A percentile compares a stretch with the other conserved stretches of the same genome.
Conservation (phyloP, 495 filamentous ascomycete species). For the Echria macrotheca region DNA sequence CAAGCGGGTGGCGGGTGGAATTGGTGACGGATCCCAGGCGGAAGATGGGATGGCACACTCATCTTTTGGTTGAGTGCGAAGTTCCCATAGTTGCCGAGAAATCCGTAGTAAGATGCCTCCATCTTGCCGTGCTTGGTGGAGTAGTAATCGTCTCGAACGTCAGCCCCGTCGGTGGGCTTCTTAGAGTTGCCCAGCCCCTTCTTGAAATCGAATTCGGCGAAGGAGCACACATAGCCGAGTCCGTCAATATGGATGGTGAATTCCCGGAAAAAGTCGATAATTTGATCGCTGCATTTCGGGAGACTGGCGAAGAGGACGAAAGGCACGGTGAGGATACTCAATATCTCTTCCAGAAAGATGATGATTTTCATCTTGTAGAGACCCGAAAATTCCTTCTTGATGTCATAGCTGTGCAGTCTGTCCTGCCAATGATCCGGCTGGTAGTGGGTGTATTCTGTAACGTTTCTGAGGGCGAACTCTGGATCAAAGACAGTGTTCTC, state of each 20-base stretch:
- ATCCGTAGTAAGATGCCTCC: conserved; percentile 89
- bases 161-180: conserved; percentile 33
- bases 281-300: conserved; percentile 82
- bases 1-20: conserved; percentile 79
- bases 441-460: conserved; percentile 90
- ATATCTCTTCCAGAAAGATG: conserved; percentile 86
- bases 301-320: conserved; percentile 84
- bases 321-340: conserved; percentile 88
- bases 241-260: conserved; percentile 97
- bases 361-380: conserved; percentile 85
- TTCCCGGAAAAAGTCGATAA: conserved; percentile 96
- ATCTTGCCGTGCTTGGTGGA: conserved; percentile 95
- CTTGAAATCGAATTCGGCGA: conserved; percentile 97
- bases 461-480: conserved; percentile 76
- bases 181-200: conserved; percentile 59
- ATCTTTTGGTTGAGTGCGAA: conserved; percentile 64
- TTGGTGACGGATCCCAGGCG: conserved; percentile 46
- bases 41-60: conserved; percentile 42
- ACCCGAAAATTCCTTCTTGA: conserved; percentile 74
- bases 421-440: conserved; percentile 81
- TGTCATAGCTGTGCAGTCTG: conserved; percentile 81
- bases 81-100: conserved; percentile 83
- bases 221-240: conserved; percentile 90
- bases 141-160: conserved; percentile 86
- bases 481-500: conserved; percentile 90